Base-by-base conservation (phyloP, 2,329 filamentous ascomycete species). In the Pyrenophora seminiperda region DNA sequence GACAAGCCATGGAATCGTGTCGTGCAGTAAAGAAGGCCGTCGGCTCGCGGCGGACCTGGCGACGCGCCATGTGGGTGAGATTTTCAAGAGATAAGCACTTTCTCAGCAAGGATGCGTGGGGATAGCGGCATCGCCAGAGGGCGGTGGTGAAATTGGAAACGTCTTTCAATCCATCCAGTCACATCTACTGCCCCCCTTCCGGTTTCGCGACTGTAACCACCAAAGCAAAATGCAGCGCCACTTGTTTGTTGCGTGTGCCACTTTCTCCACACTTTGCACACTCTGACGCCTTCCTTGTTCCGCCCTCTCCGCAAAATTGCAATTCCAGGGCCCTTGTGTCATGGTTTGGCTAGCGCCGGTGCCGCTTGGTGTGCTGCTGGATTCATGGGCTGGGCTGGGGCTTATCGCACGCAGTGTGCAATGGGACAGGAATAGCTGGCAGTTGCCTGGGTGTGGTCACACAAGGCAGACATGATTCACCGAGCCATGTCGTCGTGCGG, bases 381-480 rank as follows among this genome's bases (percentile, higher is more conserved):
- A n/a, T n/a, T n/a, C 7, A 44, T 29, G 41, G 40, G 50, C 40
- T 44, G 43, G 47, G 48, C 39, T 29, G 46, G 41, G 24, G 37
- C 61, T 65, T 63, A 62, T 63, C 59, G 56, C 52, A 27, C 29
- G 42, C 47, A 54, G 55, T 56, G 56, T 42, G 53, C 47, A 54
- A 54, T 51, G 44, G 50, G 56, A 58, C 57, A 51, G 53, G 17
- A 55, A 54, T 50, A 58, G 49, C 44, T 44, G n/a, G 18, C 20
- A 31, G 46, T 10, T 24, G 41, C 17, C 37, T 18, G 7, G 41
- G 49, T 53, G 45, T 52, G 50, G 55, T 60, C 36, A 30, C 52
- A 60, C 47, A 51, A 58, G 39, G 43, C 27, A 18, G n/a, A 29
- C 18, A 34, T 30, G 20, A 33, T 48, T 30, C 37, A 51, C 42